These are phyloP conservation scores for Zymoseptoria passerinii DNA, from an alignment of 2,329 filamentous ascomycete genomes.

Conservation along the genomic window DNA sequence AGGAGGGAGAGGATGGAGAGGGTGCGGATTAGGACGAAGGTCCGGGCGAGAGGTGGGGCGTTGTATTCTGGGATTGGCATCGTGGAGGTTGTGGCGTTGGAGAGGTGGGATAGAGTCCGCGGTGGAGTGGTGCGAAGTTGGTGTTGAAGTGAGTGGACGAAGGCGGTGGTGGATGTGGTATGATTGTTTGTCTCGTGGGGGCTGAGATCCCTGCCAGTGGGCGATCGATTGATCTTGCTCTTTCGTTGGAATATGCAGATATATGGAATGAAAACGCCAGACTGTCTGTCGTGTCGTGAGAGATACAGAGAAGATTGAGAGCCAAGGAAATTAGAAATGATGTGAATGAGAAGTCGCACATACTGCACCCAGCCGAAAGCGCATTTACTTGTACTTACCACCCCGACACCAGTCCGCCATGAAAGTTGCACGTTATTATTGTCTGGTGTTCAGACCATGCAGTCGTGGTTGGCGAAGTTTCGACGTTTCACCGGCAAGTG, in stretches of 20 bases:
- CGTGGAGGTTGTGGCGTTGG: background rate
- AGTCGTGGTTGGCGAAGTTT: background rate
- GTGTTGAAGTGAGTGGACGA: conserved; percentile 4
- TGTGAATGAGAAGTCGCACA: conserved; percentile 1
- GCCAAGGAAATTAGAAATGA: conserved; percentile 12
- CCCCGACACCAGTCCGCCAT: conserved; percentile 2
- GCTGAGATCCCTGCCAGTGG: conserved; percentile 21
- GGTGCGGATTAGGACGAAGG: conserved; percentile 65
- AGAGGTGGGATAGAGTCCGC: conserved; percentile 1
- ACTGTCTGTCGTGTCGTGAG: background rate
- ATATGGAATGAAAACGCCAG: background rate
- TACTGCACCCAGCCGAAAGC: background rate
- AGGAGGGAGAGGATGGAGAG: conserved; percentile 66
- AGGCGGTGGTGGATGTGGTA: background rate
- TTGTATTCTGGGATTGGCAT: conserved; percentile 56
- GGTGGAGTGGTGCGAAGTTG: conserved; percentile 5
- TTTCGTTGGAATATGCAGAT: background rate
- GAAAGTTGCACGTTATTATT: conserved; percentile 10
- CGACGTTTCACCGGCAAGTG: background rate
- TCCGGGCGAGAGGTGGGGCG: conserved; percentile 59
- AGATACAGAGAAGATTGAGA: conserved; percentile 4
- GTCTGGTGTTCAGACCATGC: background rate
- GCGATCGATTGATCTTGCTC: conserved; percentile 10
- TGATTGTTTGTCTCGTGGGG: conserved; percentile 4
- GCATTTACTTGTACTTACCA: conserved; percentile 2